phyloP scores from a whole-genome alignment of 108 stramenopile species.

The Discostella stelligeroides region DNA sequence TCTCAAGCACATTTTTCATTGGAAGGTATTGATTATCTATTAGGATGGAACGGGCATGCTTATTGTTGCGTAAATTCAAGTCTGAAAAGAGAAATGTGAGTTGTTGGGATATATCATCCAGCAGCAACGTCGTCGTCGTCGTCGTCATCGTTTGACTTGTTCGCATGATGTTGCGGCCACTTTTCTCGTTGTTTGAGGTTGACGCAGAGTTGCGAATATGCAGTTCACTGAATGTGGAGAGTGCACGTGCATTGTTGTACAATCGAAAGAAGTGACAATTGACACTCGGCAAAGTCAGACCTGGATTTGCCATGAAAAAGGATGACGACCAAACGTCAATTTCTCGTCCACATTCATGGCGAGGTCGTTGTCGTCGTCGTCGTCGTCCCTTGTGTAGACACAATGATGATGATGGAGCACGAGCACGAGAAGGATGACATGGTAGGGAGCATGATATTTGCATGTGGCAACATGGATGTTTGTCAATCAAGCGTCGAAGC shows the following conservation, averaged over 20 bases:
- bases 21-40: constrained; percentile 30
- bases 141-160: not conserved
- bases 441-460: not conserved
- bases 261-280: not conserved
- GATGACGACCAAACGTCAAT: not conserved
- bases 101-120: constrained; percentile 11
- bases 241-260: constrained; percentile 1
- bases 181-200: not conserved
- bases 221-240: not conserved
- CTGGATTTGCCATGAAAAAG: not conserved
- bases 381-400: constrained; percentile 6
- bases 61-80: constrained; percentile 36
- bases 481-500: not conserved
- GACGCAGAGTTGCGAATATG: too few relatives aligned
- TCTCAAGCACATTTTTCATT: constrained; percentile 18
- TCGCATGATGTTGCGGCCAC: not conserved
- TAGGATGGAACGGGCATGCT: constrained; percentile 35
- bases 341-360: not conserved
- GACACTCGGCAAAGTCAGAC: not conserved
- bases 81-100: constrained; percentile 46
- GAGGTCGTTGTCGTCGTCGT: not conserved
- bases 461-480: not conserved
- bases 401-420: not conserved
- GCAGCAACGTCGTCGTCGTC: not conserved
- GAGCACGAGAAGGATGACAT: not conserved